Evolutionary conservation across 805 yeast genomes (phyloP).

Genomic region (Grigorovia jiainica): DNA sequence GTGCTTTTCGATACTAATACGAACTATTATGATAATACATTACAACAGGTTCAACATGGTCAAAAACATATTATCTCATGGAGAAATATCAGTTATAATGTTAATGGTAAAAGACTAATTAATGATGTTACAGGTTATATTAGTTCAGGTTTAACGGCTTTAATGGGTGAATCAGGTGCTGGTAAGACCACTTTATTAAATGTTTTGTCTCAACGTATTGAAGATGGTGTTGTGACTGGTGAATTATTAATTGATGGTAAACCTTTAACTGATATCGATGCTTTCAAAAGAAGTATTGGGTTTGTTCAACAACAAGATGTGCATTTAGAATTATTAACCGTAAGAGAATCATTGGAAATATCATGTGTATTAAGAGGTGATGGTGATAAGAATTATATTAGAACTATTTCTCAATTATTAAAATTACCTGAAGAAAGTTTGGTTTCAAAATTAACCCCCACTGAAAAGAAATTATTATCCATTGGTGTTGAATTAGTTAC

Average conservation of each 20-base stretch:
- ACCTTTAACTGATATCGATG: constrained; percentile 31
- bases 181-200: constrained; percentile 55
- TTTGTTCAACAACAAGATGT: constrained; percentile 55
- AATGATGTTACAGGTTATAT: constrained; percentile 53
- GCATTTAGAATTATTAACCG: constrained; percentile 42
- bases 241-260: constrained; percentile 49
- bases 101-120: constrained; percentile 30
- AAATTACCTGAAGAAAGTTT: constrained; percentile 34
- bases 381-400: constrained; percentile 22
- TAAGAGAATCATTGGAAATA: constrained; percentile 43
- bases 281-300: constrained; percentile 48
- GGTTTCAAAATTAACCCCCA: constrained; percentile 47
- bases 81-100: constrained; percentile 51
- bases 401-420: constrained; percentile 32
- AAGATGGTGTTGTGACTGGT: constrained; percentile 49
- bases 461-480: constrained; percentile 44
- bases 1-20: background rate
- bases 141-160: constrained; percentile 53
- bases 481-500: constrained; percentile 50
- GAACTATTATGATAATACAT: too few relatives aligned
- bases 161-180: constrained; percentile 62
- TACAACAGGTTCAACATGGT: constrained; percentile 4
- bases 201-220: constrained; percentile 42
- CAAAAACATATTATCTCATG: constrained; percentile 47
- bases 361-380: constrained; percentile 42